Percentiles rank a stretch among this genome's conserved stretches.
Evolutionary conservation across 2,329 filamentous ascomycete species (phyloP).

Genomic region (Chaetomiaceae sp.): DNA sequence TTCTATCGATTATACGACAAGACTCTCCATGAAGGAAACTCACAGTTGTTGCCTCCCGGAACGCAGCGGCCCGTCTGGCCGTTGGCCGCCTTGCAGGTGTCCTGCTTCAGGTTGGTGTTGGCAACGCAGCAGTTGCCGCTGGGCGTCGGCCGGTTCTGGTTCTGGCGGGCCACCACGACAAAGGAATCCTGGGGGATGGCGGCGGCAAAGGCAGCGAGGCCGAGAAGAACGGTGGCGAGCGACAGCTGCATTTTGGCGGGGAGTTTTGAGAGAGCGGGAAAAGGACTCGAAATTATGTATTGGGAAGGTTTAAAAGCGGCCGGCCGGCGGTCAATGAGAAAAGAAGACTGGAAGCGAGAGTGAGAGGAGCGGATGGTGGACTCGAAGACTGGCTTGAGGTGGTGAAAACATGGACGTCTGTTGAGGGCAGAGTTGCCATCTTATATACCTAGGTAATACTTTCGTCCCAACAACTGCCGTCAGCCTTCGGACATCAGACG

Average conservation of each 20-base stretch:
- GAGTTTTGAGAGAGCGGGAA: no score
- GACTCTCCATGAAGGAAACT: conserved; percentile 8
- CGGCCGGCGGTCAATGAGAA: conserved; percentile 11
- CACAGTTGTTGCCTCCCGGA: conserved; percentile 34
- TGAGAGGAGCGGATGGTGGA: background rate
- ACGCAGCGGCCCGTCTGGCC: conserved; percentile 33
- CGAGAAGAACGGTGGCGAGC: conserved; percentile 25
- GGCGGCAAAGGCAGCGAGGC: conserved; percentile 26
- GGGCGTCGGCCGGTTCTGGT: conserved; percentile 33
- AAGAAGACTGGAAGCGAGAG: background rate
- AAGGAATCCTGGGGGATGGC: conserved; percentile 26
- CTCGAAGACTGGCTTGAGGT: conserved; percentile 17
- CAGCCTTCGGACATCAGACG: background rate
- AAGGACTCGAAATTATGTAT: no score
- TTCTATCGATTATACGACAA: background rate
- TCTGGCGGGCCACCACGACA: conserved; percentile 29
- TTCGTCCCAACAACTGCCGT: background rate
- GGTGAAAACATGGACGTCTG: background rate
- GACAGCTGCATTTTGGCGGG: conserved; percentile 29
- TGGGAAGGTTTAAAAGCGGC: no score
- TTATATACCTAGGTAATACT: no score
- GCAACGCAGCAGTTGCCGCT: conserved; percentile 34
- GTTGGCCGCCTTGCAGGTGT: conserved; percentile 31
- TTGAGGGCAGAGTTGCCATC: background rate
- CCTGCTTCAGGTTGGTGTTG: conserved; percentile 34